Evolutionary conservation across 352 stramenopile genomes (phyloP).

Genomic region (Phytophthora pluvialis): DNA sequence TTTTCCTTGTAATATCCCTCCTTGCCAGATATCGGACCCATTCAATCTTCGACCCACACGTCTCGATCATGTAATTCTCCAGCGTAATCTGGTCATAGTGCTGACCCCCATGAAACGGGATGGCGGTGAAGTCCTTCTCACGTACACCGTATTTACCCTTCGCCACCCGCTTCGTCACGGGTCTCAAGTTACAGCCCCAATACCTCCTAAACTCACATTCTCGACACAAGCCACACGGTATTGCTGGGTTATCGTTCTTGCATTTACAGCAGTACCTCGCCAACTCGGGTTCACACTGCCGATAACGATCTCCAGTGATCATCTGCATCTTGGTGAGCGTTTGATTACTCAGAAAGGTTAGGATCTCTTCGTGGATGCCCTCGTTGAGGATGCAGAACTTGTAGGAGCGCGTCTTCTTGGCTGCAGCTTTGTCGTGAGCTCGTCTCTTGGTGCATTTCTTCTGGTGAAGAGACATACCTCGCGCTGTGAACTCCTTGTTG

Average conservation of each 20-base stretch:
- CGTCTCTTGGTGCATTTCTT: constrained; percentile 19
- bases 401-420: constrained; percentile 20
- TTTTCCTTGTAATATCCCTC: constrained; percentile 10
- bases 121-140: constrained; percentile 4
- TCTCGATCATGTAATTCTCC: constrained; percentile 24
- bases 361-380: constrained; percentile 12
- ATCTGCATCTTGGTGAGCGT: constrained; percentile 38
- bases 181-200: not conserved
- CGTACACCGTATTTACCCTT: not conserved
- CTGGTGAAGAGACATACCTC: constrained; percentile 30
- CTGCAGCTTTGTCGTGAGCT: not conserved
- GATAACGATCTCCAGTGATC: constrained; percentile 31
- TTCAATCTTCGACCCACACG: constrained; percentile 21
- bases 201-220: not conserved
- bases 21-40: constrained; percentile 24
- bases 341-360: constrained; percentile 36
- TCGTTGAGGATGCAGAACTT: constrained; percentile 30
- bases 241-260: constrained; percentile 36
- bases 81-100: constrained; percentile 17
- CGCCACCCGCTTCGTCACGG: not conserved
- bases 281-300: constrained; percentile 20
- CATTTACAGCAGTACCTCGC: constrained; percentile 30
- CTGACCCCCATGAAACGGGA: constrained; percentile 2
- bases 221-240: not conserved
- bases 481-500: constrained; percentile 19